Percentiles rank a stretch among this genome's conserved stretches.
Conservation (phyloP, 495 filamentous ascomycete genomes). For the Penicillium pancosmium region DNA sequence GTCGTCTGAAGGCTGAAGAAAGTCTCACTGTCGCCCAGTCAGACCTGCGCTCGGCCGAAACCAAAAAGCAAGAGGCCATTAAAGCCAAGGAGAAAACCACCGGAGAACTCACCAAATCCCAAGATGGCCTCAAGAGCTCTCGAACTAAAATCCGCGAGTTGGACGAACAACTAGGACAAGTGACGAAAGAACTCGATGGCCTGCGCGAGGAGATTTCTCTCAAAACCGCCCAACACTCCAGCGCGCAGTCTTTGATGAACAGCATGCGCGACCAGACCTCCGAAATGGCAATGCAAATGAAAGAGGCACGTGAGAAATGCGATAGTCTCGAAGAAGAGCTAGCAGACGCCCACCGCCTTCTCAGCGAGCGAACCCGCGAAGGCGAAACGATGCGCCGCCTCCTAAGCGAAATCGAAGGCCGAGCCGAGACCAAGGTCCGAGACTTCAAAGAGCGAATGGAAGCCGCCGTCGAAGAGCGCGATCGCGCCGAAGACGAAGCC, state of each 20-base stretch:
- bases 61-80: conserved; percentile 73
- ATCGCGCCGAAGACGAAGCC: conserved; percentile 89
- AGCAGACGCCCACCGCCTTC: conserved; percentile 80
- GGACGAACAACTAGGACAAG: conserved; percentile 67
- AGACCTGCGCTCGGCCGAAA: conserved; percentile 73
- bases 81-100: conserved; percentile 69
- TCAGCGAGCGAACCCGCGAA: conserved; percentile 92
- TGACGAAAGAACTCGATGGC: conserved; percentile 65
- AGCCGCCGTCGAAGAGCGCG: conserved; percentile 83
- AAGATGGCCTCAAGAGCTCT: conserved; percentile 68
- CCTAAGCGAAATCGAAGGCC: conserved; percentile 81
- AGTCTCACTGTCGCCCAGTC: conserved; percentile 67
- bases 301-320: conserved; percentile 78
- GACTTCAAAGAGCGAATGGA: conserved; percentile 93
- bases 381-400: conserved; percentile 93
- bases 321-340: conserved; percentile 95
- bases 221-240: conserved; percentile 82
- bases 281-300: conserved; percentile 90
- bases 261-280: conserved; percentile 91
- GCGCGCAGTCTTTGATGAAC: conserved; percentile 79
- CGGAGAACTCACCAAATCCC: conserved; percentile 67
- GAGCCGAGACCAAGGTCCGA: conserved; percentile 74
- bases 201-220: conserved; percentile 81
- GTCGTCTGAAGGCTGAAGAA: conserved; percentile 75
- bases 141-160: conserved; percentile 66